These are phyloP conservation scores for Paraphoma sp. DNA, from an alignment of 2,329 filamentous ascomycete genomes.

Conservation along the genomic window DNA sequence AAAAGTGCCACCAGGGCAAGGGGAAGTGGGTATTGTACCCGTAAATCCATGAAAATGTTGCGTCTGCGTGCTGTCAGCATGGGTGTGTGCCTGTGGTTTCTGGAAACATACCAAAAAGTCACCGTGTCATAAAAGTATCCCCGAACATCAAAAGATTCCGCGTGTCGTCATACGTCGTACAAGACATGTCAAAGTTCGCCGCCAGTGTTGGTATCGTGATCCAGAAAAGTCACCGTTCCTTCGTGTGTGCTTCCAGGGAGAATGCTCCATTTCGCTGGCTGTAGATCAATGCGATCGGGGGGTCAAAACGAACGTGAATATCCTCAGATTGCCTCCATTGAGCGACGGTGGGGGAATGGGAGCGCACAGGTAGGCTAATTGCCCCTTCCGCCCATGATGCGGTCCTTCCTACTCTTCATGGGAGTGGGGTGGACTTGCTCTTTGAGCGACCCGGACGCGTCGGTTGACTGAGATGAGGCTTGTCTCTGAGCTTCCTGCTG, in stretches of 20 bases:
- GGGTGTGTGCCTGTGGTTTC: not conserved
- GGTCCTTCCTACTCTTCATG: constrained; percentile 37
- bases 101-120: not conserved
- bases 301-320: not conserved
- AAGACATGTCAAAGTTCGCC: not conserved
- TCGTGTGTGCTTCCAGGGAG: not conserved
- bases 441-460: constrained; percentile 21
- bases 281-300: not conserved
- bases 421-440: constrained; percentile 7
- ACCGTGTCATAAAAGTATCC: not conserved
- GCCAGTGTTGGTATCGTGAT: not conserved
- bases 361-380: not conserved
- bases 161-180: not conserved
- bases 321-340: not conserved
- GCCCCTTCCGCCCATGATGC: constrained; percentile 35
- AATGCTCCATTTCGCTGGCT: not conserved
- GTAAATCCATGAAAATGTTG: no score
- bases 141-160: not conserved
- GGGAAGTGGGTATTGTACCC: no score
- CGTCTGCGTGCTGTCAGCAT: not conserved
- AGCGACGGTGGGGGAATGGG: not conserved
- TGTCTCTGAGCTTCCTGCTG: constrained; percentile 18
- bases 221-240: not conserved
- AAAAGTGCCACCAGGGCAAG: no score
- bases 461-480: constrained; percentile 24